Conservation (phyloP, 2,329 filamentous ascomycete genomes). For the Coniochaeta sp. region DNA sequence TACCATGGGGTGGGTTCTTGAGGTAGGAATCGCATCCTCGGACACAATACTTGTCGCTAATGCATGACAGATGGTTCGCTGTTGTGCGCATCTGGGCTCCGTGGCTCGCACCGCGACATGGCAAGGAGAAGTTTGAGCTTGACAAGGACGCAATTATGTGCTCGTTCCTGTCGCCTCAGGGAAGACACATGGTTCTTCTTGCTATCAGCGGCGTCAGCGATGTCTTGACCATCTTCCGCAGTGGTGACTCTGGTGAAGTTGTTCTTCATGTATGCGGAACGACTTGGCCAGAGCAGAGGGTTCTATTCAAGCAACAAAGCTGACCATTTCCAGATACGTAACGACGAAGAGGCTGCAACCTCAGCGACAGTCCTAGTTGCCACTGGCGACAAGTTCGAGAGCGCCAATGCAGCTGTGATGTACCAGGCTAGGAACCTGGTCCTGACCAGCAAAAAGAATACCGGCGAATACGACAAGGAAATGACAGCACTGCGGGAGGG, state of each 20-base stretch:
- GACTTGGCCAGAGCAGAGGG: background rate
- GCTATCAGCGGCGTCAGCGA: constrained; percentile 69
- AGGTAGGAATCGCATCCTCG: constrained; percentile 29
- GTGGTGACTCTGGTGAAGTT: constrained; percentile 57
- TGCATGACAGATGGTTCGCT: constrained; percentile 61
- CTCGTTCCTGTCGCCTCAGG: constrained; percentile 66
- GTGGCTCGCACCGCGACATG: constrained; percentile 87
- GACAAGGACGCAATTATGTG: constrained; percentile 73
- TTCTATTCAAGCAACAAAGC: constrained; percentile 1
- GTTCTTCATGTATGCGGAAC: constrained; percentile 50
- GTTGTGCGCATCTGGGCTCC: constrained; percentile 72
- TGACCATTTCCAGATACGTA: constrained; percentile 42
- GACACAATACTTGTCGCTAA: background rate
- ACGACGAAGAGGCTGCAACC: constrained; percentile 53
- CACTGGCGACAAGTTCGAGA: constrained; percentile 64
- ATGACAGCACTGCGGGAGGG: constrained; percentile 36
- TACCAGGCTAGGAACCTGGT: constrained; percentile 74
- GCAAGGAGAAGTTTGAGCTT: constrained; percentile 55
- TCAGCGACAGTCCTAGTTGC: constrained; percentile 60
- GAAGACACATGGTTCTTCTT: constrained; percentile 69
- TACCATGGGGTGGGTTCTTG: constrained; percentile 48
- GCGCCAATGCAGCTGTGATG: constrained; percentile 71
- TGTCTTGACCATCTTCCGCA: constrained; percentile 61
- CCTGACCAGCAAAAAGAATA: constrained; percentile 31
- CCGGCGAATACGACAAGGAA: constrained; percentile 36